These are phyloP conservation scores for Cajanus cajan DNA, from an alignment of 306 rosid genomes.

Conservation along the genomic window DNA sequence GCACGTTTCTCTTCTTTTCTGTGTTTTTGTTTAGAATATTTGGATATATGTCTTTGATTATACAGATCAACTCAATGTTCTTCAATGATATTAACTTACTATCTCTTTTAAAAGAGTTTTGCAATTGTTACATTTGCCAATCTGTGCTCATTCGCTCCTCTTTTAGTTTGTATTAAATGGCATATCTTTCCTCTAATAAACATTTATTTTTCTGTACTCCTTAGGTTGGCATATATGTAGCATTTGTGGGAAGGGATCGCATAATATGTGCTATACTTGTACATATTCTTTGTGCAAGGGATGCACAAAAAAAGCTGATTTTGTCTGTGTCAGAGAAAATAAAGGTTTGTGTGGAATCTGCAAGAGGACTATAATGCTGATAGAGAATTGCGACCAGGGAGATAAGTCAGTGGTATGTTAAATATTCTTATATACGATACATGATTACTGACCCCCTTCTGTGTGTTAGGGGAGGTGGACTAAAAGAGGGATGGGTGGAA, in stretches of 20 bases:
- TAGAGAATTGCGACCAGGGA: slow-evolving; percentile 60
- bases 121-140: background rate
- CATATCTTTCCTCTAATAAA: background rate
- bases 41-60: background rate
- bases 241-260: slow-evolving; percentile 64
- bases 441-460: background rate
- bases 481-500: background rate
- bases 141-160: background rate
- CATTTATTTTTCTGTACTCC: slow-evolving; percentile 16
- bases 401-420: slow-evolving; percentile 64
- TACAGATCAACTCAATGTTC: background rate
- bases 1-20: background rate
- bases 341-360: slow-evolving; percentile 92
- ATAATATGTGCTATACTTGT: slow-evolving; percentile 95
- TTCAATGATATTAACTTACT: slow-evolving; percentile 1
- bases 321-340: slow-evolving; percentile 71
- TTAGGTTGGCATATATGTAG: slow-evolving; percentile 98
- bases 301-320: slow-evolving; percentile 79
- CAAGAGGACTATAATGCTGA: slow-evolving; percentile 76
- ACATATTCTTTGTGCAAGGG: slow-evolving; percentile 91
- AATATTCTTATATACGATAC: slow-evolving; percentile 15
- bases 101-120: background rate
- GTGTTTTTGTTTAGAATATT: background rate
- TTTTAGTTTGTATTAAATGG: slow-evolving; percentile 12
- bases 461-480: background rate